Percentiles rank a stretch among this genome's conserved stretches.
Conservation (phyloP, 2,329 filamentous ascomycete genomes). For the Leptographium radiaticola region DNA sequence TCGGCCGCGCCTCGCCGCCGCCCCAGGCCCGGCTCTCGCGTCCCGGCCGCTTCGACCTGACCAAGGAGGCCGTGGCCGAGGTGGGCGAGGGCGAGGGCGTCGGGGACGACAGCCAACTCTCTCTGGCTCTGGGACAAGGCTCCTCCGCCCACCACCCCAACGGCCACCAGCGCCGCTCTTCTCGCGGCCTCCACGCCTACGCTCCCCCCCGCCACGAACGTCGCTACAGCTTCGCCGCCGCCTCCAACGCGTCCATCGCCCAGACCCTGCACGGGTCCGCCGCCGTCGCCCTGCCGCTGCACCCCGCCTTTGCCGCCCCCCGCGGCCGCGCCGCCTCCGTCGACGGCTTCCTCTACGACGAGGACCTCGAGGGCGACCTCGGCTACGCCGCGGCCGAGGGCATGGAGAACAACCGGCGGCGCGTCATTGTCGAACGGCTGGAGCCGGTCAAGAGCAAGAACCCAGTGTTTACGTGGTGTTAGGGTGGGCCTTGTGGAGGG, state of each 20-base stretch:
- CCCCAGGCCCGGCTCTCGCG: slow-evolving; percentile 44
- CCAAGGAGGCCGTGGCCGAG: slow-evolving; percentile 27
- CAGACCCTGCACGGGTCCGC: slow-evolving; percentile 35
- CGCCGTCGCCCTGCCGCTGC: not conserved
- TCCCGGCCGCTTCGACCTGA: slow-evolving; percentile 61
- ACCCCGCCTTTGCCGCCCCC: not conserved
- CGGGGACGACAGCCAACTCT: not conserved
- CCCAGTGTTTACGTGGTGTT: slow-evolving; percentile 97
- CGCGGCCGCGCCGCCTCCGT: slow-evolving; percentile 7
- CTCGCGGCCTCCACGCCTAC: slow-evolving; percentile 28
- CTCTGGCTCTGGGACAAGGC: too few relatives aligned
- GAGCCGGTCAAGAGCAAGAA: slow-evolving; percentile 93
- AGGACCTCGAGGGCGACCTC: slow-evolving; percentile 80
- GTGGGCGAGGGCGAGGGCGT: slow-evolving; percentile 17
- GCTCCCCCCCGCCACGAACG: slow-evolving; percentile 32
- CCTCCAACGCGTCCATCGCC: slow-evolving; percentile 32
- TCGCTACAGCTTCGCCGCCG: slow-evolving; percentile 38
- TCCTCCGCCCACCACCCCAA: too few relatives aligned
- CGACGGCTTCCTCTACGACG: slow-evolving; percentile 19
- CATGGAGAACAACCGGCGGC: slow-evolving; percentile 80
- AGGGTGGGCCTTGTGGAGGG: slow-evolving; percentile 13
- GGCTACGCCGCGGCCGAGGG: slow-evolving; percentile 90
- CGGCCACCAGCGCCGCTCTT: too few relatives aligned
- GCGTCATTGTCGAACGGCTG: slow-evolving; percentile 91
- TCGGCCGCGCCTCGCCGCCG: slow-evolving; percentile 45